These are phyloP conservation scores for Aurantiochytrium sp. DNA, from an alignment of 108 stramenopile species.

Conservation along the genomic window DNA sequence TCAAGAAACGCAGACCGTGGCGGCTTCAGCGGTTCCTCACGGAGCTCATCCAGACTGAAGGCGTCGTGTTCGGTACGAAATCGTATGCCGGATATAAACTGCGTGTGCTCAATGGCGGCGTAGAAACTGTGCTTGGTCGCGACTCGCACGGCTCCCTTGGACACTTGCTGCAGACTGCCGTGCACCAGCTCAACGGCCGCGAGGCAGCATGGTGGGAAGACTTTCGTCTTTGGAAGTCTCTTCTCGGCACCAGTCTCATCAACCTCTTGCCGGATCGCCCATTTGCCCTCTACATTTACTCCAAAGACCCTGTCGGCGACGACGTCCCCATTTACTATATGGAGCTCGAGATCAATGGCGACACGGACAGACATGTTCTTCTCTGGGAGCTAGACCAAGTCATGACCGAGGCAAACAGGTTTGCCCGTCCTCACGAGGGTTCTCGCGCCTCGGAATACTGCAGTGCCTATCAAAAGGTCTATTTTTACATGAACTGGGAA, in stretches of 20 bases:
- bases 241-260: not conserved
- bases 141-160: not conserved
- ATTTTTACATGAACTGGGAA: slow-evolving; percentile 11
- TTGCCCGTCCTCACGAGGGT: not conserved
- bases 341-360: slow-evolving; percentile 9
- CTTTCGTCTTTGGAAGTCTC: not conserved
- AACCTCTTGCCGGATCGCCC: not conserved
- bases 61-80: not conserved
- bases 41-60: not conserved
- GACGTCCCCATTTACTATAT: slow-evolving; percentile 5
- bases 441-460: not conserved
- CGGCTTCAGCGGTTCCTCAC: not conserved
- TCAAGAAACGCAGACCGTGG: not conserved
- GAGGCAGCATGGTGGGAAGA: not conserved
- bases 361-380: not conserved
- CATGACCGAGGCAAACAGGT: not conserved
- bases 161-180: too few species aligned
- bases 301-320: not conserved
- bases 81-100: not conserved
- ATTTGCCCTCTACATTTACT: not conserved
- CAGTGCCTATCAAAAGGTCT: slow-evolving; percentile 5
- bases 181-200: not conserved
- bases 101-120: not conserved
- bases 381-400: slow-evolving; percentile 6
- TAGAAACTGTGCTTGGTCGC: not conserved